These are phyloP conservation scores for Xylariaceae sp. DNA, from an alignment of 2,329 filamentous ascomycete species.

Conservation along the genomic window DNA sequence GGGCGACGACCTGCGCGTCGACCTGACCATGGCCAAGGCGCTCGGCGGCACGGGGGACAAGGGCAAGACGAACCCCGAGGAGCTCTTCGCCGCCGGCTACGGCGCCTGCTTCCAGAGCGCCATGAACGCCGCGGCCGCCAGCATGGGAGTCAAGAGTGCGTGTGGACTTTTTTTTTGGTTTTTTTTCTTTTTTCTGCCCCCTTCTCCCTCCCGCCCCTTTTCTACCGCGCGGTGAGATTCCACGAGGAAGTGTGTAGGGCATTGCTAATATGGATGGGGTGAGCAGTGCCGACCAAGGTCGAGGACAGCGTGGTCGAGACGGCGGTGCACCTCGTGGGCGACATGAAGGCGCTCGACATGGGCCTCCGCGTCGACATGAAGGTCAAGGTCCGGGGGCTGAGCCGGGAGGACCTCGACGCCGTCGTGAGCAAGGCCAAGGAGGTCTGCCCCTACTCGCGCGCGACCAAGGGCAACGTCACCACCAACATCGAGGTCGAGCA, in stretches of 20 bases:
- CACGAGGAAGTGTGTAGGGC: no score
- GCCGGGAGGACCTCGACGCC: slow-evolving; percentile 5
- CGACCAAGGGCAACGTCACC: slow-evolving; percentile 9
- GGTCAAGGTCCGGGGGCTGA: slow-evolving; percentile 7
- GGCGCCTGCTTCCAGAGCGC: slow-evolving; percentile 13
- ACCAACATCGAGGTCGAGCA: slow-evolving; percentile 8
- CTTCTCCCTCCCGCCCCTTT: no score
- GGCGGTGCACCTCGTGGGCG: slow-evolving; percentile 13
- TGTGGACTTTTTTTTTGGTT: no score
- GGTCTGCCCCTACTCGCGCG: slow-evolving; percentile 12
- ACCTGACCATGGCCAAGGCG: slow-evolving; percentile 12
- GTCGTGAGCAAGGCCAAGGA: slow-evolving; percentile 9
- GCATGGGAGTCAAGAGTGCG: slow-evolving; percentile 6
- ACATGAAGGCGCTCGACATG: slow-evolving; percentile 13
- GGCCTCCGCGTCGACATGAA: slow-evolving; percentile 12
- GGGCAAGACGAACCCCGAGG: slow-evolving; percentile 15
- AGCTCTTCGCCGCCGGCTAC: slow-evolving; percentile 14
- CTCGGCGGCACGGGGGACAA: slow-evolving; percentile 10
- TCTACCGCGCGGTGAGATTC: no score
- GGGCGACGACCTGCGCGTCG: slow-evolving; percentile 10
- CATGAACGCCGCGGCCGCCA: slow-evolving; percentile 11
- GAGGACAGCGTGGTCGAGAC: slow-evolving; percentile 11
- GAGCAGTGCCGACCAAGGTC: slow-evolving; percentile 7
- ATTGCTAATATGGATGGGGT: no score
- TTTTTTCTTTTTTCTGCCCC: no score